Conservation (phyloP, 1,284 basidiomycete species). For the Meira miltonrushii region DNA sequence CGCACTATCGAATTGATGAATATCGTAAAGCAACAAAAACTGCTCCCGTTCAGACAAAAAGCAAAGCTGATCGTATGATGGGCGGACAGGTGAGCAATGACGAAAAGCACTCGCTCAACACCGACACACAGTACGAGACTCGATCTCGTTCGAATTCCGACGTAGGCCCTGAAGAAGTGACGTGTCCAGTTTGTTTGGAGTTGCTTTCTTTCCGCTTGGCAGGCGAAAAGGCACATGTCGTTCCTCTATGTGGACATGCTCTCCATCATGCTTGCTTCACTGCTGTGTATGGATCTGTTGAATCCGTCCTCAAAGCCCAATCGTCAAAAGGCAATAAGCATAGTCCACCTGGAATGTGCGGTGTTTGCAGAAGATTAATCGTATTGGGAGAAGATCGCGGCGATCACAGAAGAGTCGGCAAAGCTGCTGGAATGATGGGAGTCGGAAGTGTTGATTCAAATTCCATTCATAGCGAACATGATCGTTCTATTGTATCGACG, state of each 20-base stretch:
- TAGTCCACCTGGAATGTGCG: conserved; percentile 74
- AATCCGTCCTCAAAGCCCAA: conserved; percentile 55
- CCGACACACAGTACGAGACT: background rate
- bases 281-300: conserved; percentile 84
- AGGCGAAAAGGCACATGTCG: conserved; percentile 92
- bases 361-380: conserved; percentile 91
- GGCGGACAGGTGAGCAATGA: background rate
- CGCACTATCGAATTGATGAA: background rate
- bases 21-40: background rate
- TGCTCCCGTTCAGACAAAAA: background rate
- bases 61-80: conserved; percentile 3
- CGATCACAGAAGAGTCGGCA: conserved; percentile 7
- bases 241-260: conserved; percentile 93
- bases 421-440: conserved; percentile 2
- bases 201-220: conserved; percentile 73
- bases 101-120: background rate
- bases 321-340: conserved; percentile 1
- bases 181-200: conserved; percentile 85
- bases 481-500: background rate
- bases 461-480: background rate
- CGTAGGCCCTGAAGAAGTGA: conserved; percentile 61
- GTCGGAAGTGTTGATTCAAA: background rate
- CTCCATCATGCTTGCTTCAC: conserved; percentile 93
- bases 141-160: background rate
- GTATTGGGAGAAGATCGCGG: conserved; percentile 66